These are phyloP conservation scores for Endothia cerciana DNA, from an alignment of 2,329 filamentous ascomycete genomes.

Conservation along the genomic window DNA sequence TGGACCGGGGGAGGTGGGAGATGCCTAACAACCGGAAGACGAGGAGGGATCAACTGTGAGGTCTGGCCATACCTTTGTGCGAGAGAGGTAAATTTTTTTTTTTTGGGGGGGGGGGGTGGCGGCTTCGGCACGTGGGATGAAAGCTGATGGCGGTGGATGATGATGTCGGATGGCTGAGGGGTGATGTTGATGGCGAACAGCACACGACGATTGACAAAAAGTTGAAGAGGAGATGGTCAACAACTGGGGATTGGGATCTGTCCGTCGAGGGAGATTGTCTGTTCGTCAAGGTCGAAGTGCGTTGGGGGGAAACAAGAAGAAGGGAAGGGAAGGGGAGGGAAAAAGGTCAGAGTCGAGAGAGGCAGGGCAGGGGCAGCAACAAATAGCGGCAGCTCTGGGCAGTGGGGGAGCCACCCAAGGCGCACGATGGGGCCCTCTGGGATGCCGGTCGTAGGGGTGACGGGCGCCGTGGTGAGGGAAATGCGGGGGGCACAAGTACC, in stretches of 20 bases:
- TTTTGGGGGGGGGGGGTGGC: too few relatives aligned
- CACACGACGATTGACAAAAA: conserved; percentile 29
- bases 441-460: too few relatives aligned
- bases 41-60: background rate
- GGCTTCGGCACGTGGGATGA: conserved; percentile 24
- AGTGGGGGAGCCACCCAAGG: conserved; percentile 8
- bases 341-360: conserved; percentile 9
- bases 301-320: conserved; percentile 19
- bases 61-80: conserved; percentile 22
- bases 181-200: conserved; percentile 25
- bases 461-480: background rate
- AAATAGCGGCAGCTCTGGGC: conserved; percentile 24
- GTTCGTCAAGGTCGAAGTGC: conserved; percentile 27
- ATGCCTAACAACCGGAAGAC: background rate
- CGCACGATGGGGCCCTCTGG: too few relatives aligned
- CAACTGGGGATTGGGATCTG: conserved; percentile 11
- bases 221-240: conserved; percentile 25
- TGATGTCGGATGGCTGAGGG: background rate
- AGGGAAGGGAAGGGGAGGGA: conserved; percentile 11
- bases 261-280: conserved; percentile 19
- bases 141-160: conserved; percentile 14
- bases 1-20: background rate
- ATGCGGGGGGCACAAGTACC: conserved; percentile 6
- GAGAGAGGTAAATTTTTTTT: conserved; percentile 26
- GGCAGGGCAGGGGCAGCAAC: conserved; percentile 26